A percentile compares a stretch with the other conserved stretches of the same genome.
Conservation (phyloP, 805 yeast species). For the Myxozyma mucilagina region DNA sequence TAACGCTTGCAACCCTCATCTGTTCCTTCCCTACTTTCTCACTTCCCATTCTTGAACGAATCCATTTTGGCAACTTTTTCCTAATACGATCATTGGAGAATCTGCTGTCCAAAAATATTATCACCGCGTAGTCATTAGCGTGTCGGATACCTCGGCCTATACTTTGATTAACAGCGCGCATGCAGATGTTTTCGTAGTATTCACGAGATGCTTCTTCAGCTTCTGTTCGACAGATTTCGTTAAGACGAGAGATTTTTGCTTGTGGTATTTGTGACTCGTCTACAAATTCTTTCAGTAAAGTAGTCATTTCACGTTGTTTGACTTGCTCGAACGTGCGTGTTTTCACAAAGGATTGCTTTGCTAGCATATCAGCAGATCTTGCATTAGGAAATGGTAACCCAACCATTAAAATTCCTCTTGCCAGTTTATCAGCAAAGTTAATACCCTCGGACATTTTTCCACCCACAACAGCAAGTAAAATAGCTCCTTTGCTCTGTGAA, state of each 20-base stretch:
- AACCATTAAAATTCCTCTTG: conserved; percentile 80
- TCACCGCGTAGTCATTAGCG: conserved; percentile 72
- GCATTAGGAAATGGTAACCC: conserved; percentile 91
- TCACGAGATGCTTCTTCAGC: conserved; percentile 54
- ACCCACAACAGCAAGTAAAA: conserved; percentile 83
- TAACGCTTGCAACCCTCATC: background rate
- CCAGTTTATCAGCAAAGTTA: conserved; percentile 83
- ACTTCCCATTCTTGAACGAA: conserved; percentile 45
- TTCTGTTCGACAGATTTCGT: conserved; percentile 38
- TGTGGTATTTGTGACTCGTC: background rate
- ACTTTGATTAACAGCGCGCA: conserved; percentile 90
- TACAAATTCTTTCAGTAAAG: background rate
- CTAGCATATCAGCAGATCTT: conserved; percentile 74
- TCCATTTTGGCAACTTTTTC: conserved; percentile 72
- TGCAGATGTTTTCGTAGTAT: conserved; percentile 79
- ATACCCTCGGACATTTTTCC: conserved; percentile 94
- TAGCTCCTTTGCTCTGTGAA: conserved; percentile 51
- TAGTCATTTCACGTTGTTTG: background rate
- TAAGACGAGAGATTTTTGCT: conserved; percentile 36
- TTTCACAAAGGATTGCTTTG: conserved; percentile 67
- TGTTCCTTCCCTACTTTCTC: background rate
- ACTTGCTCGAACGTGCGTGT: conserved; percentile 51
- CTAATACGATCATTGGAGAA: conserved; percentile 52
- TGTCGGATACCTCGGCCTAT: conserved; percentile 91
- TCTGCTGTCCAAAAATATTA: conserved; percentile 69